Conservation (phyloP, 495 filamentous ascomycete species). For the Pseudomonodictys pantanalensis region DNA sequence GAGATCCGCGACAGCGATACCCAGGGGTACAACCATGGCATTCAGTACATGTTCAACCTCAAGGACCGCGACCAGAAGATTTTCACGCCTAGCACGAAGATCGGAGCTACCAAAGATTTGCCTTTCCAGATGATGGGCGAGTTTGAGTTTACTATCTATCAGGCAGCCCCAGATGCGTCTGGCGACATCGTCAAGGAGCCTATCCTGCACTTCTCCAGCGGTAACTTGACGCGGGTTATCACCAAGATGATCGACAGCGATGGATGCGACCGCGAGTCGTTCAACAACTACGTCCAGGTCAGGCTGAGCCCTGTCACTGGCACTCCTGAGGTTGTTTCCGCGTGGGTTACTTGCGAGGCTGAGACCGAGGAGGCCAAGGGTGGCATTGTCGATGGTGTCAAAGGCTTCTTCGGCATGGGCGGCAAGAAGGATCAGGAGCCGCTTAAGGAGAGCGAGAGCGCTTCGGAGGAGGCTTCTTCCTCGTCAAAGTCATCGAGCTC, state of each 20-base stretch:
- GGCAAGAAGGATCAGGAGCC: conserved; percentile 81
- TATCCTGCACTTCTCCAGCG: conserved; percentile 59
- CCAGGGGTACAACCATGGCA: conserved; percentile 66
- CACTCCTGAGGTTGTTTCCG: conserved; percentile 74
- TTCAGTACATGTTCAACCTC: conserved; percentile 59
- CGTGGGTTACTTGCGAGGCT: conserved; percentile 79
- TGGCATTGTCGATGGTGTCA: conserved; percentile 84
- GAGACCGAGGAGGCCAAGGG: conserved; percentile 68
- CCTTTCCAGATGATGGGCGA: conserved; percentile 82
- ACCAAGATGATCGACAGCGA: conserved; percentile 68
- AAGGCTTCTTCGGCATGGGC: conserved; percentile 91
- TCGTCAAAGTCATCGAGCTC: conserved; percentile 47
- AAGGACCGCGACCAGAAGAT: conserved; percentile 71
- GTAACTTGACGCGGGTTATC: conserved; percentile 81
- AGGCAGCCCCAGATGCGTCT: conserved; percentile 54
- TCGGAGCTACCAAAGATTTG: conserved; percentile 82
- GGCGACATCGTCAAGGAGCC: conserved; percentile 51
- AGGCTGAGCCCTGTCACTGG: conserved; percentile 70
- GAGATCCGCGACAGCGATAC: conserved; percentile 80
- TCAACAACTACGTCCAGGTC: conserved; percentile 74
- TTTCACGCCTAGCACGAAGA: conserved; percentile 72
- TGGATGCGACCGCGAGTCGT: conserved; percentile 71
- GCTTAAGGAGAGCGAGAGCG: conserved; percentile 57
- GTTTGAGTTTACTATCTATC: conserved; percentile 76
- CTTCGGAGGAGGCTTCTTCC: conserved; percentile 35